Percentiles rank a stretch among this genome's conserved stretches.
These are phyloP conservation scores for Setaria viridis DNA, from an alignment of 202 grass and related monocot species.

Conservation along the genomic window DNA sequence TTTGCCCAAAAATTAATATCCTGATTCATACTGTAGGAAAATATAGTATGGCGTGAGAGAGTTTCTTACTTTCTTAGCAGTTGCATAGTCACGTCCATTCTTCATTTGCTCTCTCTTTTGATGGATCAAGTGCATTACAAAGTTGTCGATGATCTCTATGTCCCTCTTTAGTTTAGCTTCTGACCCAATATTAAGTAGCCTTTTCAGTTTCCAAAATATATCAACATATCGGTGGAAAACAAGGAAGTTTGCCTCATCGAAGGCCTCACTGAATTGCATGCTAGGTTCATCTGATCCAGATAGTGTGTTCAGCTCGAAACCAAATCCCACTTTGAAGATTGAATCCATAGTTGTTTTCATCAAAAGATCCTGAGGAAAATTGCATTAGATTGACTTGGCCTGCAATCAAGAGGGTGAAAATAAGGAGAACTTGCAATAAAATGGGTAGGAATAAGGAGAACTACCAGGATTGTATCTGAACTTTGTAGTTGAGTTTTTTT, in stretches of 20 bases:
- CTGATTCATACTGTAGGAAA: not conserved
- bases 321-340: slow-evolving; percentile 69
- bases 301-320: slow-evolving; percentile 60
- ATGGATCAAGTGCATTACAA: slow-evolving; percentile 66
- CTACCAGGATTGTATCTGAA: not conserved
- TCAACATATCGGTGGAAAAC: slow-evolving; percentile 67
- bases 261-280: slow-evolving; percentile 57
- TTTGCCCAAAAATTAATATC: too few species aligned
- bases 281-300: slow-evolving; percentile 50
- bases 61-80: not conserved
- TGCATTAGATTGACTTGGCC: not conserved
- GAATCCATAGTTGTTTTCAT: slow-evolving; percentile 71
- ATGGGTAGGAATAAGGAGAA: not conserved
- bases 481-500: not conserved
- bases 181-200: slow-evolving; percentile 60
- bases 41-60: not conserved
- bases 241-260: slow-evolving; percentile 66
- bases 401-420: not conserved
- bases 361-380: slow-evolving; percentile 53
- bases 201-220: slow-evolving; percentile 74
- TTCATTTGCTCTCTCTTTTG: slow-evolving; percentile 60
- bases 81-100: slow-evolving; percentile 47
- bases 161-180: slow-evolving; percentile 72
- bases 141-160: slow-evolving; percentile 66
- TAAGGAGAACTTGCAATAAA: slow-evolving; percentile 15